phyloP scores from a whole-genome alignment of 805 yeast genomes.

The Barnettozyma sucrosica region DNA sequence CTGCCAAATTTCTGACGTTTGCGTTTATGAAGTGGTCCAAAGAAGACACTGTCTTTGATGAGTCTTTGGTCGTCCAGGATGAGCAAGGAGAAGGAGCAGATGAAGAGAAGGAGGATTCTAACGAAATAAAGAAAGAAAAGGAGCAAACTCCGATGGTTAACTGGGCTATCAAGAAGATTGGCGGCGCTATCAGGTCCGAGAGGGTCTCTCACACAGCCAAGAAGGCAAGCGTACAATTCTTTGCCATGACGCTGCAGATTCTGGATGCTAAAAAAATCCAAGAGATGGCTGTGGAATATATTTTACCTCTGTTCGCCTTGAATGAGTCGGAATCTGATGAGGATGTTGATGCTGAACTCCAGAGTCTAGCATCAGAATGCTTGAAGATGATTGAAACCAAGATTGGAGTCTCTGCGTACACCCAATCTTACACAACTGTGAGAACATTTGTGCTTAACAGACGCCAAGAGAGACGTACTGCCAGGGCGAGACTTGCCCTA shows the following conservation, averaged over 20 bases:
- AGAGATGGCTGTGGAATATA: slow-evolving; percentile 40
- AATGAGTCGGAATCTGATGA: slow-evolving; percentile 39
- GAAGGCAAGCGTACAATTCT: slow-evolving; percentile 60
- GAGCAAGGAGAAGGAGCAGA: slow-evolving; percentile 25
- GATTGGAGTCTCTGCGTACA: slow-evolving; percentile 67
- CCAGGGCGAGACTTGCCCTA: slow-evolving; percentile 69
- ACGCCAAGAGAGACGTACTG: slow-evolving; percentile 71
- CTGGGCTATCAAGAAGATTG: slow-evolving; percentile 58
- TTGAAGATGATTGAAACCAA: slow-evolving; percentile 59
- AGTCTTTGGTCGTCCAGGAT: slow-evolving; percentile 15
- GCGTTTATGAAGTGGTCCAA: slow-evolving; percentile 57
- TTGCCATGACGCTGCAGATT: slow-evolving; percentile 58
- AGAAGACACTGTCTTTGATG: slow-evolving; percentile 31
- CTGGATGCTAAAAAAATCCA: slow-evolving; percentile 37
- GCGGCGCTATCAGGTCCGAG: slow-evolving; percentile 63
- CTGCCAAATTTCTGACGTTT: slow-evolving; percentile 59
- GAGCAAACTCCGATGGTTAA: slow-evolving; percentile 36
- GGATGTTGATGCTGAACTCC: slow-evolving; percentile 47
- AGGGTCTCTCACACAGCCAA: slow-evolving; percentile 53
- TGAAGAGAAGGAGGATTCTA: slow-evolving; percentile 12
- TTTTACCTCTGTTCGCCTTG: slow-evolving; percentile 48
- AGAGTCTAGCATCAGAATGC: slow-evolving; percentile 55
- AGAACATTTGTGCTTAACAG: slow-evolving; percentile 51
- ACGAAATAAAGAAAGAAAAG: slow-evolving; percentile 16
- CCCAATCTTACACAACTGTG: slow-evolving; percentile 56